A percentile compares a stretch with the other conserved stretches of the same genome.
Evolutionary conservation across 2,329 filamentous ascomycete species (phyloP).

Genomic region (Pestalotiopsis sp.): DNA sequence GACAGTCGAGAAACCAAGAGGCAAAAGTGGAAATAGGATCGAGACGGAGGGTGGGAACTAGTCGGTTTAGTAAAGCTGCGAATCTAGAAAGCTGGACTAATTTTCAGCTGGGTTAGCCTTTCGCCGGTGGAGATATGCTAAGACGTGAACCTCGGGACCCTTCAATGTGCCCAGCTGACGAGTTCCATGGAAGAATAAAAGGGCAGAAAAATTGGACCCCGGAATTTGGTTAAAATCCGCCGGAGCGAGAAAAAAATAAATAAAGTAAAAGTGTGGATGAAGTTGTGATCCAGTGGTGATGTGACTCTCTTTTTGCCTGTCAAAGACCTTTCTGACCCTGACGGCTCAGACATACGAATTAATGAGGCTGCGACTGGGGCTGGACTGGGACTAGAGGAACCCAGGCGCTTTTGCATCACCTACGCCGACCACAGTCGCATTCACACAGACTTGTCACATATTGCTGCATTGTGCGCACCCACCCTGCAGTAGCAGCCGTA

Average conservation of each 20-base stretch:
- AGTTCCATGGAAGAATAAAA: background rate
- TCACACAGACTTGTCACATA: background rate
- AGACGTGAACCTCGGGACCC: constrained; percentile 1
- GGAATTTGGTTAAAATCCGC: background rate
- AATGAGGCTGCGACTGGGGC: background rate
- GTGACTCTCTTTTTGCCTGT: background rate
- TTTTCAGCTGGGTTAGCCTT: background rate
- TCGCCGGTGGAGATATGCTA: background rate
- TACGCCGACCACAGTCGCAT: background rate
- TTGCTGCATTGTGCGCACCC: background rate
- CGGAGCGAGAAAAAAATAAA: background rate
- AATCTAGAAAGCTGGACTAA: background rate
- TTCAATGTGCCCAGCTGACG: background rate
- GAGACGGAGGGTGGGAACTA: background rate
- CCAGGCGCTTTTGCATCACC: background rate
- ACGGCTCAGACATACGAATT: background rate
- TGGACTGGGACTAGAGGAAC: background rate
- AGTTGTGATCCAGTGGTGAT: background rate
- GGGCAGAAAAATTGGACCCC: background rate
- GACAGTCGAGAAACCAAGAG: background rate
- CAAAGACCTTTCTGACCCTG: background rate
- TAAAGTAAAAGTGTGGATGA: background rate
- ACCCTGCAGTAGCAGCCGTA: background rate
- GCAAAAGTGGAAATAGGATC: background rate
- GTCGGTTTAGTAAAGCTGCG: background rate